Conservation (phyloP, 441 rosid genomes). For the Croton laevigatus region DNA sequence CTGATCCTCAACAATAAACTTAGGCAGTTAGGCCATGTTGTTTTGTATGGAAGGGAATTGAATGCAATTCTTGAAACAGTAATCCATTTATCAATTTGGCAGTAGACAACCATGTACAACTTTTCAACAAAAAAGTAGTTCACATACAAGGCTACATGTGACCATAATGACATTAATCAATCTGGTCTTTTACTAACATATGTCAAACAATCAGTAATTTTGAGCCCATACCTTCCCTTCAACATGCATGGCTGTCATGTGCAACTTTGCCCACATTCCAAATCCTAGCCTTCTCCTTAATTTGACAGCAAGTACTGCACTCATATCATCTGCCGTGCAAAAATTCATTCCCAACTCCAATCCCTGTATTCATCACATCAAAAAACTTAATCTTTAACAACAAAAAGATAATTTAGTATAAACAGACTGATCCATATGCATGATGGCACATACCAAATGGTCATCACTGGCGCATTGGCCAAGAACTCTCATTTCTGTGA, state of each 20-base stretch:
- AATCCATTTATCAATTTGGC: too few relatives aligned
- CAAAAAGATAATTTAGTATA: background rate
- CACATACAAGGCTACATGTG: background rate
- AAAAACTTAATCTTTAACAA: constrained; percentile 15
- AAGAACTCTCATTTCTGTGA: constrained; percentile 82
- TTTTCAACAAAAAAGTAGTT: background rate
- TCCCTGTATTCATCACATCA: constrained; percentile 48
- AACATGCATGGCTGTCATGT: constrained; percentile 91
- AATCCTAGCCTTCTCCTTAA: constrained; percentile 82
- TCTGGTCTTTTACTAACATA: background rate
- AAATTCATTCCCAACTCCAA: constrained; percentile 91
- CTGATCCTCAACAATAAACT: background rate
- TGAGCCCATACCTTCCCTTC: constrained; percentile 76
- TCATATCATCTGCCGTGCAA: constrained; percentile 94
- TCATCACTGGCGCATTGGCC: constrained; percentile 65
- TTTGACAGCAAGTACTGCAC: constrained; percentile 78
- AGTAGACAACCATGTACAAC: background rate
- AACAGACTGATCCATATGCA: background rate
- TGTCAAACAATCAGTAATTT: background rate
- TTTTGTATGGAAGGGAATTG: too few relatives aligned
- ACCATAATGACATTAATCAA: background rate
- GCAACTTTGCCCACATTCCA: constrained; percentile 91
- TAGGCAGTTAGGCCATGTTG: too few relatives aligned
- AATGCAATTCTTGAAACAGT: too few relatives aligned
- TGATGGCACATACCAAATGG: constrained; percentile 60